Evolutionary conservation across 1,139 yeast genomes (phyloP), one percentile per base, ranked within the genome.

Genomic region (Yamadazyma jaroonii): DNA sequence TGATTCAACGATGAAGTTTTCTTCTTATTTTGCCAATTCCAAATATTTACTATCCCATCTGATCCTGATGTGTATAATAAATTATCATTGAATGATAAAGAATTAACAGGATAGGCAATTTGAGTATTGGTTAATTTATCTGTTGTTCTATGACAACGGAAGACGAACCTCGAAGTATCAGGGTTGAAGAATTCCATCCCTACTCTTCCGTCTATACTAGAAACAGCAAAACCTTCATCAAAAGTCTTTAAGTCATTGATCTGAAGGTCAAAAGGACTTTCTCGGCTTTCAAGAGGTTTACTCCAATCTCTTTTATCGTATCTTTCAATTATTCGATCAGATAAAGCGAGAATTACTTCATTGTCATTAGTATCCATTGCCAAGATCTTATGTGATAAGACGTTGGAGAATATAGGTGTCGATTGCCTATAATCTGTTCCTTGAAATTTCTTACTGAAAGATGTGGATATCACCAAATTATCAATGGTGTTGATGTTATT

Each of bases 171-270:
- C 5, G 59, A 55, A 10, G 49, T 48, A 44, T 64, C 66, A 1
- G 75, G 72, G 39, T 82, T 78, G 42, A 81, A 78, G 53, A 75
- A 83, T 47, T 88, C 96, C 28, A 90, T 76, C 0, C 95, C 84
- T 0, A 87, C 92, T 32, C 96, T 67, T 0, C 97, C 97, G 50
- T 89, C 97, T 10, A 88, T 73, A 3, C 95, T 83, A n/a, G 90
- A 72, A 29, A 84, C 74, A 0, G 86, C 89, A 56, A 80, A 88
- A 0, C 95, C 95, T 29, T 66, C 62, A 15, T 61, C 61, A 36
- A 81, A 71, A 36, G 83, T 67, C 44, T 71, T 69, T 21, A 88
- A 52, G 28, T 78, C 78, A 34, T 81, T 67, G 2, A 87, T 79
- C 56, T 86, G 94, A 52, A 79, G 81, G 49, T 81, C 79, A 39